phyloP scores from a whole-genome alignment of 1,139 yeast genomes.

The Kurtzmaniella quercitrusa region DNA sequence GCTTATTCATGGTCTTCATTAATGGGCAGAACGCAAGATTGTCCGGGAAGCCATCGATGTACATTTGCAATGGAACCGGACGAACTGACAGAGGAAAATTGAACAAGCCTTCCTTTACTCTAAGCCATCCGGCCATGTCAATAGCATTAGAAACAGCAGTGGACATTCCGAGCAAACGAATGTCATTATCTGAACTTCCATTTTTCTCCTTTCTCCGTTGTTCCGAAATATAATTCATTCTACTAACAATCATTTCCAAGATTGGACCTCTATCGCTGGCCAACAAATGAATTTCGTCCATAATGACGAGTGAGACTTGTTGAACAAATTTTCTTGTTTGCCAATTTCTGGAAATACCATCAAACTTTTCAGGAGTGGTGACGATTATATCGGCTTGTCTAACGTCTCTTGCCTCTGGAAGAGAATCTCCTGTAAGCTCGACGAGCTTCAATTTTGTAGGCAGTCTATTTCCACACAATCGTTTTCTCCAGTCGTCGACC shows the following conservation, averaged over 20 bases:
- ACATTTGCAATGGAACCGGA: conserved; percentile 97
- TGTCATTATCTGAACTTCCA: conserved; percentile 30
- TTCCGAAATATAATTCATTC: conserved; percentile 88
- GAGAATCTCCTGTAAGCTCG: conserved; percentile 94
- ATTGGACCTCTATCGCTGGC: conserved; percentile 99
- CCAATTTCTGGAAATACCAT: conserved; percentile 99
- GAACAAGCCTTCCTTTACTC: conserved; percentile 83
- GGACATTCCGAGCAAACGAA: conserved; percentile 87
- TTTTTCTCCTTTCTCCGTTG: conserved; percentile 29
- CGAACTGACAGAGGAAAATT: conserved; percentile 95
- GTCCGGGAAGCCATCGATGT: conserved; percentile 96
- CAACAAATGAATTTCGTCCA: conserved; percentile 96
- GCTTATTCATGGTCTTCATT: conserved; percentile 98
- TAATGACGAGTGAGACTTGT: conserved; percentile 82
- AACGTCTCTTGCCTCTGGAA: conserved; percentile 87
- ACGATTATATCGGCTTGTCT: conserved; percentile 86
- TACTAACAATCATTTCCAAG: conserved; percentile 96
- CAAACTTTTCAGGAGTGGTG: conserved; percentile 97
- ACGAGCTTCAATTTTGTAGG: conserved; percentile 65
- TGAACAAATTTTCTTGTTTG: conserved; percentile 92
- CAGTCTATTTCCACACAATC: conserved; percentile 50
- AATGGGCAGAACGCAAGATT: conserved; percentile 90
- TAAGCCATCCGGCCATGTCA: conserved; percentile 98
- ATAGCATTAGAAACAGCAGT: conserved; percentile 97
- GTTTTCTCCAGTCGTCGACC: conserved; percentile 87